A percentile compares a stretch with the other conserved stretches of the same genome.
Conservation (phyloP, 75 land plant species). For the Pinus tabuliformis region DNA sequence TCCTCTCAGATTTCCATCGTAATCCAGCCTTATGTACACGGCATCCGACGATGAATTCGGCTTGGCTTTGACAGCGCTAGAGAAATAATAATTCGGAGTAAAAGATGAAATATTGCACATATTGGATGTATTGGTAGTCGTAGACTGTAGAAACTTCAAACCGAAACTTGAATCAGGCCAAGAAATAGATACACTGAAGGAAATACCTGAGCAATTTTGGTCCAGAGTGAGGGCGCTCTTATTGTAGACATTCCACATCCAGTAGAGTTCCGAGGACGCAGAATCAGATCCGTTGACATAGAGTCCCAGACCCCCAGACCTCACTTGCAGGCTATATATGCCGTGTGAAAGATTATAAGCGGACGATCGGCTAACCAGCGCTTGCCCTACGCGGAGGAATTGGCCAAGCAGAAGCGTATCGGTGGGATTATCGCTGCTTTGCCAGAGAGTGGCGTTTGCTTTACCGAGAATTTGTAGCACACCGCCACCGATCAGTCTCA, state of each 20-base stretch:
- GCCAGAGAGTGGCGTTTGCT: neutral
- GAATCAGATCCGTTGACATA: neutral
- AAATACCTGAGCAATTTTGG: neutral
- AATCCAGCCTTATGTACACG: neutral
- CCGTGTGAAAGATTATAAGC: neutral
- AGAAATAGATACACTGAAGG: neutral
- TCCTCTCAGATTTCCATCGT: constrained; percentile 10
- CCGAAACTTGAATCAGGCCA: constrained; percentile 5
- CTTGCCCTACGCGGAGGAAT: neutral
- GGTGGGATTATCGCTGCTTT: neutral
- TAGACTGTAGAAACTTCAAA: neutral
- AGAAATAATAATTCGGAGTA: neutral
- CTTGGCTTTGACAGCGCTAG: neutral
- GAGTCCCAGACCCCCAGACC: neutral
- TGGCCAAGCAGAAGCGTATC: constrained; percentile 8
- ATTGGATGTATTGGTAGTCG: neutral
- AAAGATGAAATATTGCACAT: neutral
- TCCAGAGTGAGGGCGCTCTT: neutral
- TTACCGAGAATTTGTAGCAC: neutral
- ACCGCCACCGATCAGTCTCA: neutral
- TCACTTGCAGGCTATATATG: neutral
- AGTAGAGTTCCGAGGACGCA: neutral
- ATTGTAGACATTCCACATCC: constrained; percentile 9
- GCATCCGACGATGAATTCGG: neutral
- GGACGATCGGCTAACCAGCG: constrained; percentile 3